These are phyloP conservation scores for Amaranthus palmeri DNA, from an alignment of 148 eudicot species.

Conservation along the genomic window DNA sequence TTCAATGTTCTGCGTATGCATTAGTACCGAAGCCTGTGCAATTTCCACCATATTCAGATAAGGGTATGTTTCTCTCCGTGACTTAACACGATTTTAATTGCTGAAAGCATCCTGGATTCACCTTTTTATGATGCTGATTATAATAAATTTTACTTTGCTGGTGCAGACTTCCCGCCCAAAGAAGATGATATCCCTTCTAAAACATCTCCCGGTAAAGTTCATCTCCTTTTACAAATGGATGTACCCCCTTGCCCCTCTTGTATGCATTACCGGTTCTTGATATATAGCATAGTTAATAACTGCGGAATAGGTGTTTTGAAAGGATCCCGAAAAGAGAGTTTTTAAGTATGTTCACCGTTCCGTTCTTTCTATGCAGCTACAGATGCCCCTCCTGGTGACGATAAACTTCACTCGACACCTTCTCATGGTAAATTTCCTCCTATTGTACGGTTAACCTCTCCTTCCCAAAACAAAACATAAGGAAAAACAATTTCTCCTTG, in stretches of 20 bases:
- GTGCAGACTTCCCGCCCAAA: background rate
- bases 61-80: constrained; percentile 11
- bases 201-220: background rate
- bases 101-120: background rate
- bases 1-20: constrained; percentile 3
- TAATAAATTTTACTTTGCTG: background rate
- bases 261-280: too few species aligned
- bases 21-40: background rate
- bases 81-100: background rate
- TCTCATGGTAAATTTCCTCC: background rate
- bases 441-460: background rate
- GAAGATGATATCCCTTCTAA: background rate
- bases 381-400: background rate
- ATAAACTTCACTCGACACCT: background rate
- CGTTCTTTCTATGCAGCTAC: background rate
- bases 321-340: too few species aligned
- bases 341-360: too few species aligned
- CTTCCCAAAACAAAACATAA: background rate
- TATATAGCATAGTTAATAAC: too few species aligned
- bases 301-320: too few species aligned
- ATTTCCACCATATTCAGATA: background rate
- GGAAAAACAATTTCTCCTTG: background rate
- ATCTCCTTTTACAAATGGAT: background rate
- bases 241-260: background rate
- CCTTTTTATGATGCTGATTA: background rate